A percentile compares a stretch with the other conserved stretches of the same genome.
Evolutionary conservation across 2,329 filamentous ascomycete genomes (phyloP).

Genomic region (Tolypocladium ovalisporum): DNA sequence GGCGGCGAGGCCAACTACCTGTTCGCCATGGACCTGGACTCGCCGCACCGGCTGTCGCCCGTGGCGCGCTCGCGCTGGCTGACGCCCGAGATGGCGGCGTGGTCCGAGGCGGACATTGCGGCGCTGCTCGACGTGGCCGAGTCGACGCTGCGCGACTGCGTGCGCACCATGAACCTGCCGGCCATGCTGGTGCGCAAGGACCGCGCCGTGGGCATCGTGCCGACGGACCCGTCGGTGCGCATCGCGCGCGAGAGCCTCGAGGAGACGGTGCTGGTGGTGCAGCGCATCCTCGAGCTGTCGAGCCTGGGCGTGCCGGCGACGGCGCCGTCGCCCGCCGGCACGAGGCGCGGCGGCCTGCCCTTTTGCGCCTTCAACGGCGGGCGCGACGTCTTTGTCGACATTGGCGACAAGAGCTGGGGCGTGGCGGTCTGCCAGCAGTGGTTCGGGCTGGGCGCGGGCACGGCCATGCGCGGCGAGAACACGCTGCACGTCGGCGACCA

Average conservation of each 20-base stretch:
- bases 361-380: conserved; percentile 99
- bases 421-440: conserved; percentile 86
- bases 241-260: conserved; percentile 85
- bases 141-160: conserved; percentile 68
- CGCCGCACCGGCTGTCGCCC: conserved; percentile 56
- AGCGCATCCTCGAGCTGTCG: conserved; percentile 81
- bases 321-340: conserved; percentile 1
- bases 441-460: conserved; percentile 48
- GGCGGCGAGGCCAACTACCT: conserved; percentile 95
- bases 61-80: conserved; percentile 61
- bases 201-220: conserved; percentile 70
- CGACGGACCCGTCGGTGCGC: conserved; percentile 44
- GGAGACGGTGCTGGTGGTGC: conserved; percentile 88
- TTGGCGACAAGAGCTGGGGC: conserved; percentile 95
- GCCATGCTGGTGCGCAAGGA: conserved; percentile 80
- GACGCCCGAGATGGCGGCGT: conserved; percentile 65
- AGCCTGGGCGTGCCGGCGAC: conserved; percentile 29
- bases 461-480: conserved; percentile 55
- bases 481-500: conserved; percentile 95
- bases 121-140: conserved; percentile 84
- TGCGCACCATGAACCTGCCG: conserved; percentile 67
- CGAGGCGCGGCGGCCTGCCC: conserved; percentile 41
- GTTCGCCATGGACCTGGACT: conserved; percentile 61
- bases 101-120: conserved; percentile 67
- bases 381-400: conserved; percentile 96